phyloP scores from a whole-genome alignment of 441 rosid species.

The Capsella rubella region DNA sequence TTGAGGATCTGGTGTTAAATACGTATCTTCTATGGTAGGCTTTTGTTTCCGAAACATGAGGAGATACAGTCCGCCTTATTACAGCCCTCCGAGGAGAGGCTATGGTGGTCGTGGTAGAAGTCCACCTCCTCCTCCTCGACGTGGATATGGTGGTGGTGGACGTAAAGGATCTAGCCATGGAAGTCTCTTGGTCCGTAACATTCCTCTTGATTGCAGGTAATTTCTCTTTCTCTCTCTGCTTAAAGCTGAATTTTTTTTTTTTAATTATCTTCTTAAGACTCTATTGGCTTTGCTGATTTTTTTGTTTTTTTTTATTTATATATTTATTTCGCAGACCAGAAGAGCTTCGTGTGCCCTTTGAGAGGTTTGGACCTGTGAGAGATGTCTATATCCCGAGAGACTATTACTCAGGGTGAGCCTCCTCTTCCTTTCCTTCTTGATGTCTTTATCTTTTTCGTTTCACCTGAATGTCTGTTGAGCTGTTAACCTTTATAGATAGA shows the following conservation, averaged over 20 bases:
- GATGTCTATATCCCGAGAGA: constrained; percentile 96
- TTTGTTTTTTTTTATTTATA: background rate
- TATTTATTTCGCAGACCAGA: constrained; percentile 65
- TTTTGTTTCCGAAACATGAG: constrained; percentile 49
- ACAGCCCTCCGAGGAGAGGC: constrained; percentile 93
- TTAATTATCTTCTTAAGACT: background rate
- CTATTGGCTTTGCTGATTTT: background rate
- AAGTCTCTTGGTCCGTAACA: constrained; percentile 90
- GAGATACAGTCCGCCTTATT: constrained; percentile 86
- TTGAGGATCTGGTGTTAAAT: constrained; percentile 24
- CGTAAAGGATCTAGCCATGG: constrained; percentile 78
- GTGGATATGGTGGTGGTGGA: constrained; percentile 83
- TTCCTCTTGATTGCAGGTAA: constrained; percentile 95
- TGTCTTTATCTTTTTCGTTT: background rate
- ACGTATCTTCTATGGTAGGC: background rate
- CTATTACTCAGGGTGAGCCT: constrained; percentile 81
- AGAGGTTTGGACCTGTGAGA: constrained; percentile 88
- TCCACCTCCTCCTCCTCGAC: constrained; percentile 70
- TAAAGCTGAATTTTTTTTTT: background rate
- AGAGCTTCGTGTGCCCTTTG: constrained; percentile 85
- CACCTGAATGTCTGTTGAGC: background rate
- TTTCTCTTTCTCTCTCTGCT: background rate
- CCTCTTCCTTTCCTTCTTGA: background rate
- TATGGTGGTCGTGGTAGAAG: constrained; percentile 79
- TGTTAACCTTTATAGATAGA: background rate